phyloP scores from a whole-genome alignment of 495 filamentous ascomycete species.

The Neurospora sp. region DNA sequence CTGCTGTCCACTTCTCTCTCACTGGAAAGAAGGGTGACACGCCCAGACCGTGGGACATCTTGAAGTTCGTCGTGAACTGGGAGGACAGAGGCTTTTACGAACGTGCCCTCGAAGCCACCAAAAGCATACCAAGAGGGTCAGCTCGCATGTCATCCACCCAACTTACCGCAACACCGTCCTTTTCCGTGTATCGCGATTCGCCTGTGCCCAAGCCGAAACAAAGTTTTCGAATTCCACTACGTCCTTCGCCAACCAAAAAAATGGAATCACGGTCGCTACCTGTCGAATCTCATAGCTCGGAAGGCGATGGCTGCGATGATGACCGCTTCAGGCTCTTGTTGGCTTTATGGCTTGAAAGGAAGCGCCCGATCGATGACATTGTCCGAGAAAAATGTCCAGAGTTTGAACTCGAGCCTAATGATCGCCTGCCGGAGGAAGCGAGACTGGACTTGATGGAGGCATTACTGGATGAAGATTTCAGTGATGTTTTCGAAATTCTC shows the following conservation, averaged over 20 bases:
- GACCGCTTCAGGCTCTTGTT: neutral
- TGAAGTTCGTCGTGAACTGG: neutral
- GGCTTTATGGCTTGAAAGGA: neutral
- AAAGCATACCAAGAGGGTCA: neutral
- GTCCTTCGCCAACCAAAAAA: neutral
- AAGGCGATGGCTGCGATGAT: neutral
- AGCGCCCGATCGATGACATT: neutral
- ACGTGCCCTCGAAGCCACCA: neutral
- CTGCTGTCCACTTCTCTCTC: neutral
- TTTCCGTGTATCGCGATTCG: slow-evolving; percentile 33
- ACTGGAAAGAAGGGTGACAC: neutral
- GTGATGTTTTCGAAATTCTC: neutral
- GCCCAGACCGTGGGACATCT: neutral
- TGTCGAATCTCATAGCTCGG: neutral
- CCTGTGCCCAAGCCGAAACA: slow-evolving; percentile 24
- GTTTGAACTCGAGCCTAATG: neutral
- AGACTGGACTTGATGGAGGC: neutral
- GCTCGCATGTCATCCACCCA: neutral
- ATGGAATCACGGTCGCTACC: neutral
- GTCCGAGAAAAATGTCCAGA: neutral
- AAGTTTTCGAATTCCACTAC: neutral
- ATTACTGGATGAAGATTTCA: neutral
- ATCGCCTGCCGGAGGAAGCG: neutral
- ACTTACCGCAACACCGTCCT: slow-evolving; percentile 29
- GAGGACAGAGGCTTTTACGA: neutral